Evolutionary conservation across 2,329 filamentous ascomycete genomes (phyloP).

Genomic region (Fusarium bactridioides): DNA sequence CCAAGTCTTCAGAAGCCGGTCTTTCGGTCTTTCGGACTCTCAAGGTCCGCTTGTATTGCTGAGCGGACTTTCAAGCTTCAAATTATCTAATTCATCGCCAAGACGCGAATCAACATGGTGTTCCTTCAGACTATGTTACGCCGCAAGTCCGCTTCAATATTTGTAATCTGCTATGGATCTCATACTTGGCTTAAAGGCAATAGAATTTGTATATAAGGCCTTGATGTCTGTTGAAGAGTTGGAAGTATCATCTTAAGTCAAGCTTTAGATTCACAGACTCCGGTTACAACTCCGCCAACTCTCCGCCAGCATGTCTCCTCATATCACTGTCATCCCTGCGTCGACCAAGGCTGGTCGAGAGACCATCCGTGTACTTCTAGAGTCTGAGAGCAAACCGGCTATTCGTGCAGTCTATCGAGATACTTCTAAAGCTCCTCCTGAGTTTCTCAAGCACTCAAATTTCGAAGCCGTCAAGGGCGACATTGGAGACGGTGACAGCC

Average conservation of each 20-base stretch:
- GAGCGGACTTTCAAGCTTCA: constrained; percentile 1
- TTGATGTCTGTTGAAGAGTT: neutral
- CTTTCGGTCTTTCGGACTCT: constrained; percentile 14
- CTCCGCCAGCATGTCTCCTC: constrained; percentile 36
- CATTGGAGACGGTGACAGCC: constrained; percentile 33
- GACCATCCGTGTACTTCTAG: constrained; percentile 42
- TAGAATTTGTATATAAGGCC: neutral
- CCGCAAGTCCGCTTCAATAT: neutral
- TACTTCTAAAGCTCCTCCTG: constrained; percentile 39
- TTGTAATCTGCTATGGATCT: neutral
- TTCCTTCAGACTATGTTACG: neutral
- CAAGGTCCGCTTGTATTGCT: neutral
- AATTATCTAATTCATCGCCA: neutral
- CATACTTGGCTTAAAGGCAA: neutral
- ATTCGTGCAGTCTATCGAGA: constrained; percentile 46
- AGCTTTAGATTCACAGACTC: neutral
- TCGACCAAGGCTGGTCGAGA: constrained; percentile 45
- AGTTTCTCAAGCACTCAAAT: constrained; percentile 40
- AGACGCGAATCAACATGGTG: neutral
- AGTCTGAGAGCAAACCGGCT: constrained; percentile 20
- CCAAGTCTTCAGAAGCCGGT: neutral
- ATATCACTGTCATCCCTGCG: constrained; percentile 46
- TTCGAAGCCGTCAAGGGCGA: constrained; percentile 45
- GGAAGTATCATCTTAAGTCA: neutral
- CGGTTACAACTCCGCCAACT: neutral